These are phyloP conservation scores for Cladosporium austrohemisphaericum DNA, from an alignment of 2,329 filamentous ascomycete species.

Conservation along the genomic window DNA sequence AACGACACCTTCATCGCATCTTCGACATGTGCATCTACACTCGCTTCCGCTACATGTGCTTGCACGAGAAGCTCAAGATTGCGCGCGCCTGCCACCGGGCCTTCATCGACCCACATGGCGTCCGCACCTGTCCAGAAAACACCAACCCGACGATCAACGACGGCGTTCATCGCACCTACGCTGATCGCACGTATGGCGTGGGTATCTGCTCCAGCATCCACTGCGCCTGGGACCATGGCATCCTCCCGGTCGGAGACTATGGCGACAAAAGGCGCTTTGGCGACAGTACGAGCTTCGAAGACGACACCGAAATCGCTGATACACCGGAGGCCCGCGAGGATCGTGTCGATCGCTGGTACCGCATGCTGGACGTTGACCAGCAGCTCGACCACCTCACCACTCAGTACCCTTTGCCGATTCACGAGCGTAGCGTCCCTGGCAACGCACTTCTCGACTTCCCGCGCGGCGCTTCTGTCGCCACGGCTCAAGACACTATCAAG, in stretches of 20 bases:
- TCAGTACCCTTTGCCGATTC: constrained; percentile 7
- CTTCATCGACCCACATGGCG: constrained; percentile 13
- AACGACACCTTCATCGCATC: neutral
- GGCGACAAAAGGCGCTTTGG: constrained; percentile 26
- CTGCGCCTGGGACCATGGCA: constrained; percentile 9
- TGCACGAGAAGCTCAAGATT: constrained; percentile 19
- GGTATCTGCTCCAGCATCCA: constrained; percentile 18
- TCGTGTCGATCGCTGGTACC: constrained; percentile 17
- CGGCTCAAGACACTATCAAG: constrained; percentile 1
- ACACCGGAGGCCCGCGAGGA: constrained; percentile 15
- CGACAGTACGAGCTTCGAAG: constrained; percentile 29
- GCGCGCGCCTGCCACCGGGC: constrained; percentile 10
- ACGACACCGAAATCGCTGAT: constrained; percentile 18
- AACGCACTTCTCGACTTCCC: neutral
- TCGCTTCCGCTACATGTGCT: constrained; percentile 19
- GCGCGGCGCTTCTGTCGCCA: neutral
- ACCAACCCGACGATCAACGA: constrained; percentile 11
- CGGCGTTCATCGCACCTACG: neutral
- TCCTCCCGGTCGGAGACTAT: constrained; percentile 9
- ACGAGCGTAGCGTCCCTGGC: constrained; percentile 6
- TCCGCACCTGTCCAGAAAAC: constrained; percentile 14
- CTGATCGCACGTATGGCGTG: constrained; percentile 13
- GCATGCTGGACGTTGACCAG: constrained; percentile 14
- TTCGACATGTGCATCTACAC: constrained; percentile 18
- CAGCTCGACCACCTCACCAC: constrained; percentile 15